These are phyloP conservation scores for Penicillium sp. DNA, from an alignment of 2,329 filamentous ascomycete species.

Conservation along the genomic window DNA sequence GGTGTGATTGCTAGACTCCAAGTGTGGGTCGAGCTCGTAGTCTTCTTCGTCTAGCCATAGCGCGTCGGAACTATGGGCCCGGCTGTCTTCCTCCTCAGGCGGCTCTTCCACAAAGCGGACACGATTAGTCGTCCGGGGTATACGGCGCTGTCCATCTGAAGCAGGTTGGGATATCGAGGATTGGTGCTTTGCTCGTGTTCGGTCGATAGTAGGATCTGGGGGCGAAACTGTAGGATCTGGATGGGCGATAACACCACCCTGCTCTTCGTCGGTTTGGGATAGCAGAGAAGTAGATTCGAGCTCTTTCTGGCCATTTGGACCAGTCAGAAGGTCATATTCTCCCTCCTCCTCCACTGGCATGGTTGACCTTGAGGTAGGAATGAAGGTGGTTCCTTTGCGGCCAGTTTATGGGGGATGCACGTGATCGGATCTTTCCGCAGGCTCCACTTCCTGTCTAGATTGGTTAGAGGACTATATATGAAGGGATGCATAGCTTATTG, in stretches of 20 bases:
- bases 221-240: conserved; percentile 20
- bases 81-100: conserved; percentile 31
- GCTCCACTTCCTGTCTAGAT: too few species aligned
- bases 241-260: conserved; percentile 26
- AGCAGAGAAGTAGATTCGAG: conserved; percentile 34
- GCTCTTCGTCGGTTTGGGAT: conserved; percentile 26
- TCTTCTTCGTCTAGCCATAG: conserved; percentile 57
- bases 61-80: conserved; percentile 24
- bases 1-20: conserved; percentile 36
- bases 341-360: conserved; percentile 42
- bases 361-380: conserved; percentile 30
- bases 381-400: conserved; percentile 19
- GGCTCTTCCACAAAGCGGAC: conserved; percentile 62
- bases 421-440: conserved; percentile 12
- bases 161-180: conserved; percentile 40
- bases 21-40: conserved; percentile 47
- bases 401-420: conserved; percentile 19
- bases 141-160: conserved; percentile 41
- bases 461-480: too few species aligned
- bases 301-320: conserved; percentile 25
- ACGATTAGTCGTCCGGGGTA: conserved; percentile 61
- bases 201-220: conserved; percentile 16
- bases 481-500: too few species aligned
- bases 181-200: conserved; percentile 29
- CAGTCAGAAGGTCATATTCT: conserved; percentile 31